Conservation (phyloP, 495 filamentous ascomycete species). For the Penicillium subrubescens region DNA sequence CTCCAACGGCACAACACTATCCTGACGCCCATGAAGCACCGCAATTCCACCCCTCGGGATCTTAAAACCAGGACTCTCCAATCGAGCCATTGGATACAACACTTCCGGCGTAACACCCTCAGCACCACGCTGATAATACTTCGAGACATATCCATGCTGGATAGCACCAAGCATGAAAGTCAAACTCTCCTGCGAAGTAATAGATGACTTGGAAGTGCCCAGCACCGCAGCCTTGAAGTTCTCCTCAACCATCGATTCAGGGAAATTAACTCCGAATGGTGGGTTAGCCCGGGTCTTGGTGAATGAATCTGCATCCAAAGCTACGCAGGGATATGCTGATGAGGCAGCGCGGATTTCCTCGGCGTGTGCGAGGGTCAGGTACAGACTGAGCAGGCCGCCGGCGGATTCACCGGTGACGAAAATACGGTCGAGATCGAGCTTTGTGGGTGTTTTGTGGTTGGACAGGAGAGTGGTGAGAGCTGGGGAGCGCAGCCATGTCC, state of each 20-base stretch:
- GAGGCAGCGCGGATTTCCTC: constrained; percentile 25
- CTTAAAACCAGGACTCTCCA: constrained; percentile 20
- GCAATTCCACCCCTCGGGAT: constrained; percentile 29
- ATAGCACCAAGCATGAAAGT: constrained; percentile 22
- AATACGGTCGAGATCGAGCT: constrained; percentile 32
- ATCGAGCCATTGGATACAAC: constrained; percentile 18
- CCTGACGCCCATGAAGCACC: constrained; percentile 29
- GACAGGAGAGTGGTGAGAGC: constrained; percentile 20
- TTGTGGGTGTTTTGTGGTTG: constrained; percentile 17
- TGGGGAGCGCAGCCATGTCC: constrained; percentile 46
- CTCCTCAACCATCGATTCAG: constrained; percentile 19
- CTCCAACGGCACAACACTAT: constrained; percentile 25
- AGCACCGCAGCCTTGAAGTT: constrained; percentile 7
- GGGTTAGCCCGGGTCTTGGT: neutral
- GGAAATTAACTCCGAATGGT: constrained; percentile 8
- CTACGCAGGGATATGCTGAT: constrained; percentile 26
- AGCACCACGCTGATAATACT: constrained; percentile 23
- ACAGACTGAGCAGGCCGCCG: constrained; percentile 37
- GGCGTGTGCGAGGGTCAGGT: constrained; percentile 28
- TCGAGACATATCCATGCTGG: constrained; percentile 15
- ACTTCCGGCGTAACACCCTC: constrained; percentile 13
- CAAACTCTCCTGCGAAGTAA: constrained; percentile 5
- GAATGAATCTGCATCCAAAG: constrained; percentile 14
- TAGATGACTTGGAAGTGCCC: constrained; percentile 19
- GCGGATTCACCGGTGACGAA: constrained; percentile 36